These are phyloP conservation scores for Escovopsis sp. DNA, from an alignment of 2,329 filamentous ascomycete species.

Conservation along the genomic window DNA sequence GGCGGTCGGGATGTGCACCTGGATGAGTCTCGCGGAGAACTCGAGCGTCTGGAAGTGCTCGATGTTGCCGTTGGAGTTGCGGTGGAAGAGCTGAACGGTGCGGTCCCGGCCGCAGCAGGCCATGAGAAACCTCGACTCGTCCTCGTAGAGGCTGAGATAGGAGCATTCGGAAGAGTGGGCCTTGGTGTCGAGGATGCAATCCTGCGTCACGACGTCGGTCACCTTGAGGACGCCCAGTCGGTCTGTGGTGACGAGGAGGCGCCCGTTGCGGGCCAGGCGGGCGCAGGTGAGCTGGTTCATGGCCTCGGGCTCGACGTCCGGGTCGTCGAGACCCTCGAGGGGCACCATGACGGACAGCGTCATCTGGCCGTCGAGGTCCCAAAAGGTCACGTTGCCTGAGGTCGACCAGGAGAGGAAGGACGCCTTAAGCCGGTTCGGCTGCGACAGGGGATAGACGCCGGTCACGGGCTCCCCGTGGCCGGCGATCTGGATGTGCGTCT, in stretches of 20 bases:
- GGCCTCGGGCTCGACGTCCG: conserved; percentile 32
- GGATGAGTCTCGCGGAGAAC: conserved; percentile 73
- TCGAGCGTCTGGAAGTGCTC: conserved; percentile 85
- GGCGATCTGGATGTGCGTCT: conserved; percentile 40
- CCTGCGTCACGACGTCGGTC: conserved; percentile 46
- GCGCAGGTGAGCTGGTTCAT: conserved; percentile 47
- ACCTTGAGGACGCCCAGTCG: conserved; percentile 69
- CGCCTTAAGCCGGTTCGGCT: conserved; percentile 45
- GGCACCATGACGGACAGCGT: conserved; percentile 50
- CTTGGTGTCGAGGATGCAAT: conserved; percentile 56
- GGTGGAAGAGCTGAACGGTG: conserved; percentile 79
- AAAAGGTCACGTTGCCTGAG: conserved; percentile 67
- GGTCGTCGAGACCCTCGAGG: conserved; percentile 62
- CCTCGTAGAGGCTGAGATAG: conserved; percentile 59
- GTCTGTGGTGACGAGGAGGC: conserved; percentile 68
- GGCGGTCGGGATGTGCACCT: conserved; percentile 57
- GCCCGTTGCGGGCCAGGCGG: conserved; percentile 44
- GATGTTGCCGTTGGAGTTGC: conserved; percentile 41
- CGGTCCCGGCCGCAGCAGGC: conserved; percentile 79
- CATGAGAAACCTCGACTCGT: conserved; percentile 47
- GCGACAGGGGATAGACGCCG: conserved; percentile 54
- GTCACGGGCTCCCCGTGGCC: conserved; percentile 52
- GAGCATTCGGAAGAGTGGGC: conserved; percentile 80
- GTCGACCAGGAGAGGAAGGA: conserved; percentile 84
- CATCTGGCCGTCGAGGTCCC: conserved; percentile 59